Evolutionary conservation across 345 rosid genomes (phyloP).

Genomic region (Carallia pectinifolia): DNA sequence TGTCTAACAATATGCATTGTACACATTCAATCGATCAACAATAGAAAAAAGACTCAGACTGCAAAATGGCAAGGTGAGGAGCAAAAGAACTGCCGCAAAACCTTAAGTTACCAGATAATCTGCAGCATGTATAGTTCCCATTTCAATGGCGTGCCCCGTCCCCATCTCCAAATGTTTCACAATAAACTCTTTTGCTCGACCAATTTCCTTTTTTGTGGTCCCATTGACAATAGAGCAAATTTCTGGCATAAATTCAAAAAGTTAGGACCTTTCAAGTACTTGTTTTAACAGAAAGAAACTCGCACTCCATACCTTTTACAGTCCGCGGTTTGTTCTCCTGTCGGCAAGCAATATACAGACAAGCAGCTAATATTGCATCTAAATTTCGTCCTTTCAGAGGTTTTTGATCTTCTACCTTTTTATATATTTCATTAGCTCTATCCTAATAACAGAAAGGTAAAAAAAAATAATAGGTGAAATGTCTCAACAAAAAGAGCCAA

Average conservation of each 20-base stretch:
- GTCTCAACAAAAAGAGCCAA: background rate
- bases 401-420: conserved; percentile 57
- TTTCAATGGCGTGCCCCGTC: conserved; percentile 53
- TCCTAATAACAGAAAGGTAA: conserved; percentile 24
- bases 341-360: conserved; percentile 55
- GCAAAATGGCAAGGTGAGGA: background rate
- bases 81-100: background rate
- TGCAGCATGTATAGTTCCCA: conserved; percentile 61
- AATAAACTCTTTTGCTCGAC: conserved; percentile 53
- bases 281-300: background rate
- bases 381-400: conserved; percentile 47
- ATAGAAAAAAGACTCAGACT: background rate
- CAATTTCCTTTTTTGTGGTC: conserved; percentile 53
- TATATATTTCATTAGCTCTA: conserved; percentile 55
- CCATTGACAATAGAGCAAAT: conserved; percentile 53
- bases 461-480: background rate
- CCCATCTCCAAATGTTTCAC: conserved; percentile 51
- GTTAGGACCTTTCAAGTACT: conserved; percentile 1
- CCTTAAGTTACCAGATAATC: conserved; percentile 42
- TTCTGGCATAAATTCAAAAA: conserved; percentile 31
- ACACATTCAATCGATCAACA: background rate
- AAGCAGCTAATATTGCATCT: conserved; percentile 47
- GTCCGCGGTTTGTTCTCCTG: conserved; percentile 51
- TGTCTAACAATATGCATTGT: background rate
- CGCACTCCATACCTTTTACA: conserved; percentile 37